A percentile compares a stretch with the other conserved stretches of the same genome.
Evolutionary conservation across 495 filamentous ascomycete species (phyloP).

Genomic region (Neurospora cerealis): DNA sequence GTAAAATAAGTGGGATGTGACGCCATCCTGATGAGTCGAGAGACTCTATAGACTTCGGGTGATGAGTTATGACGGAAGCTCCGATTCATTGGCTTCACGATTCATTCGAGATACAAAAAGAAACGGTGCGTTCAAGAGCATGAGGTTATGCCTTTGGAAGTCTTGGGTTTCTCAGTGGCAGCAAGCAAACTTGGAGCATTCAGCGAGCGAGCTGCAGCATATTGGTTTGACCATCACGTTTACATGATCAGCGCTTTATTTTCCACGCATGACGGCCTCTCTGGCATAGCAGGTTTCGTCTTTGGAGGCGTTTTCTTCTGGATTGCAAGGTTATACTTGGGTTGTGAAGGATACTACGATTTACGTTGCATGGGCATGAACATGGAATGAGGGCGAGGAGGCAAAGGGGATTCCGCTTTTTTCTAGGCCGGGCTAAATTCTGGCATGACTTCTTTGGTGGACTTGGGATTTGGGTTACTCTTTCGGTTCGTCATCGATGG

Average conservation of each 20-base stretch:
- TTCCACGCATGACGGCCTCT: background rate
- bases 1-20: constrained; percentile 33
- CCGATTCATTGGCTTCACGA: background rate
- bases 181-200: background rate
- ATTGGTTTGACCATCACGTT: background rate
- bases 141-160: background rate
- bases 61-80: background rate
- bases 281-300: background rate
- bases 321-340: background rate
- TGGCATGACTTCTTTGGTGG: background rate
- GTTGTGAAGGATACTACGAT: background rate
- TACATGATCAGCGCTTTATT: background rate
- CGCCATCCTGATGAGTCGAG: background rate
- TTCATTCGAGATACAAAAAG: background rate
- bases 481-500: background rate
- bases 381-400: background rate
- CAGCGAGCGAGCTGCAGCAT: background rate
- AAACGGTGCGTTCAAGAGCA: background rate
- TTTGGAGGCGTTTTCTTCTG: background rate
- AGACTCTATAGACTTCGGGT: background rate
- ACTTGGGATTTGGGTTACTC: background rate
- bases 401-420: background rate
- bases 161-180: background rate
- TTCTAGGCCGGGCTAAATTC: background rate
- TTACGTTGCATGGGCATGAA: background rate